Evolutionary conservation across 2,329 filamentous ascomycete species (phyloP).

Genomic region (Fusarium musae): DNA sequence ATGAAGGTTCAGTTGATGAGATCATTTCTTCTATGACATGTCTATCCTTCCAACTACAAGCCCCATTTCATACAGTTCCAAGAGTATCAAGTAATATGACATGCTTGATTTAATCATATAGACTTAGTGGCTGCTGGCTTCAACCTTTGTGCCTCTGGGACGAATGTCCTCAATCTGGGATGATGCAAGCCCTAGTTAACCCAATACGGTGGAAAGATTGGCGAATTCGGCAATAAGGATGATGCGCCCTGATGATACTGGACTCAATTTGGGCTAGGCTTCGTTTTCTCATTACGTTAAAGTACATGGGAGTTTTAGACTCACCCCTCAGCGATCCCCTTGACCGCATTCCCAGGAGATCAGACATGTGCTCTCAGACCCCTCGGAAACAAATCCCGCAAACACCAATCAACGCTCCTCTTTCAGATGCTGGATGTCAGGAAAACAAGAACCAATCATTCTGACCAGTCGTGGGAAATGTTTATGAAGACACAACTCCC

Average conservation of each 20-base stretch:
- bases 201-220: neutral
- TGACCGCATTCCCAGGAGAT: neutral
- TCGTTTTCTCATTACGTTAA: neutral
- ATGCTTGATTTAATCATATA: accelerated
- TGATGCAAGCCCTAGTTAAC: neutral
- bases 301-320: neutral
- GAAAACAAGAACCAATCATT: neutral
- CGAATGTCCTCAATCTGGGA: neutral
- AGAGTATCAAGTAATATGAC: neutral
- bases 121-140: neutral
- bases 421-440: neutral
- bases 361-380: conserved; percentile 1
- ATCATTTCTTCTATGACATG: neutral
- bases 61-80: accelerated
- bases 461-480: too few relatives aligned
- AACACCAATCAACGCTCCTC: neutral
- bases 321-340: neutral
- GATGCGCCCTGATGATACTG: neutral
- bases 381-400: neutral
- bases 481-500: neutral
- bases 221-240: too few relatives aligned
- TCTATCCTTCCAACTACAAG: accelerated
- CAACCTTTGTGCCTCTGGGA: neutral
- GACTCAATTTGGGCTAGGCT: neutral
- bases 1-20: neutral